Evolutionary conservation across 1,139 yeast species (phyloP).

Genomic region (Suhomyces terraborum): DNA sequence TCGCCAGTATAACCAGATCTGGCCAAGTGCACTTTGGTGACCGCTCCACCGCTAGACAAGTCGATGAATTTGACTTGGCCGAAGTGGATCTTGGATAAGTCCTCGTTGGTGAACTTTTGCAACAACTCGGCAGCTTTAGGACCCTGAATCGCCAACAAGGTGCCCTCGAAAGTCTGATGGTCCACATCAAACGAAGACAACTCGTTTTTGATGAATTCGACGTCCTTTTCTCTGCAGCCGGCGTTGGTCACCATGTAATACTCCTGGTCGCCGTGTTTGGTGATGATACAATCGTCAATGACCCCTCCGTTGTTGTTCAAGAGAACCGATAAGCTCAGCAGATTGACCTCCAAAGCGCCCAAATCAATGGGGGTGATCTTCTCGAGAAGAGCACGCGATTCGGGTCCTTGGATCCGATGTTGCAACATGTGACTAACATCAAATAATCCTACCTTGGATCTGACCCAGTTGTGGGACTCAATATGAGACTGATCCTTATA

Average conservation of each 20-base stretch:
- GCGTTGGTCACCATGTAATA: slow-evolving; percentile 96
- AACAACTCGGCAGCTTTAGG: slow-evolving; percentile 73
- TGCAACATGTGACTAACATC: slow-evolving; percentile 98
- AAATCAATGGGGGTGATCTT: slow-evolving; percentile 86
- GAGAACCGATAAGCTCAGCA: slow-evolving; percentile 76
- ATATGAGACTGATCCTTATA: slow-evolving; percentile 82
- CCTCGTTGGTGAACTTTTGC: slow-evolving; percentile 61
- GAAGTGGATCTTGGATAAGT: slow-evolving; percentile 64
- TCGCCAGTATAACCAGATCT: slow-evolving; percentile 98
- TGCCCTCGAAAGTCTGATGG: slow-evolving; percentile 70
- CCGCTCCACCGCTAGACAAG: slow-evolving; percentile 30
- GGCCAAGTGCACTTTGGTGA: slow-evolving; percentile 62
- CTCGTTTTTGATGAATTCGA: slow-evolving; percentile 59
- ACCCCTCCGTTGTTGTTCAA: slow-evolving; percentile 79
- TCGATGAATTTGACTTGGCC: slow-evolving; percentile 67
- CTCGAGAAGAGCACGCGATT: slow-evolving; percentile 69
- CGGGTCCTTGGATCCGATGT: slow-evolving; percentile 72
- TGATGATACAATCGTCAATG: slow-evolving; percentile 89
- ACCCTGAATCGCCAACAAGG: slow-evolving; percentile 89
- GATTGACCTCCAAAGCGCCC: slow-evolving; percentile 51
- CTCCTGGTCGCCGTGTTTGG: slow-evolving; percentile 75
- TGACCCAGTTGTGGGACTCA: slow-evolving; percentile 93
- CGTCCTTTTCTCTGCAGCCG: slow-evolving; percentile 85
- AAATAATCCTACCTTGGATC: slow-evolving; percentile 83
- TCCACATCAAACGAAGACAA: slow-evolving; percentile 47